Evolutionary conservation across 192 early-diverging fungal species (phyloP), one percentile per base, ranked within the genome.

Genomic region (Gamsiella multidivaricata): DNA sequence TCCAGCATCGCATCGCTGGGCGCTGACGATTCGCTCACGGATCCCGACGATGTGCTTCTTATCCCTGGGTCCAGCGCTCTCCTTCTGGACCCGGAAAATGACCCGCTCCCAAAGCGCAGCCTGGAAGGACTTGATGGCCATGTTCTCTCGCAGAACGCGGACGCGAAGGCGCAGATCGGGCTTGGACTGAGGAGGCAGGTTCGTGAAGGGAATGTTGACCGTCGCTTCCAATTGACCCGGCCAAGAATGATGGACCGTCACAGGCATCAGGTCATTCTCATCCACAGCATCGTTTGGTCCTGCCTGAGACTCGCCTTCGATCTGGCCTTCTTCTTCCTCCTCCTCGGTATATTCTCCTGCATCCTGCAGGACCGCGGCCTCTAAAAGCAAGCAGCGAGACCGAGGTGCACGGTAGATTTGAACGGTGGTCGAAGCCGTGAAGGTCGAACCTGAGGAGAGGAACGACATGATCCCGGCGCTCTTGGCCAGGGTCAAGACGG

Each of bases 91-190:
- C 0, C 66, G 41, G 49, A 78, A 78, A 25, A 78, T 56, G 17
- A 37, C 74, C 2, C 74, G 74, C 39, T 78, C 74, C 25, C 50
- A 69, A 8, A 78, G 53, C 3, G 74, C 58, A n/a, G 74, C 65
- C 26, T 78, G 74, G 54, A 78, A 59, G n/a, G 58, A 69, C 57
- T 78, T 78, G 61, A 78, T 53, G 47, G 46, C n/a, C 25, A 78
- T 6, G 18, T 62, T 63, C 28, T 69, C 54, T 4, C 65, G 74
- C 10, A 78, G 20, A 54, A 78, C 54, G 6, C 74, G 74, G 23
- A 78, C 74, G 7, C 74, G 74, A 20, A 78, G 3, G 26, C 49
- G 74, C 2, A 78, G 41, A 49, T 78, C 74, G 6, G 65, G 74
- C 20, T 61, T 67, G 36, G 63, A 31, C 23, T 51, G n/a, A 18